A percentile compares a stretch with the other conserved stretches of the same genome.
These are phyloP conservation scores for Leptographium galeiforme DNA, from an alignment of 2,329 filamentous ascomycete species.

Conservation along the genomic window DNA sequence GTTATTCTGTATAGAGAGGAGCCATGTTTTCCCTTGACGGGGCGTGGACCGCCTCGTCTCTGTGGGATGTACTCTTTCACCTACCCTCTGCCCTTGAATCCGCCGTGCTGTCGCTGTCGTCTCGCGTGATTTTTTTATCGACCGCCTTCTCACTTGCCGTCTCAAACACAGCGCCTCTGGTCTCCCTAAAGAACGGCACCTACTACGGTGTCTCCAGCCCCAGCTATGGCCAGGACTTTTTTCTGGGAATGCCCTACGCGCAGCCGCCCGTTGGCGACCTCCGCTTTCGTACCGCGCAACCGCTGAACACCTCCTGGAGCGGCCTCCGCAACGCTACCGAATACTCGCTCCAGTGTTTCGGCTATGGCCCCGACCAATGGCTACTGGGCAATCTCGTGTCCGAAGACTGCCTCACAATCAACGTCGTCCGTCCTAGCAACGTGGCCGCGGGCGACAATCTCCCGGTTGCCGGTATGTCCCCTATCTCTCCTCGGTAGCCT, in stretches of 20 bases:
- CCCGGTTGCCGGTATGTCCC: conserved; percentile 26
- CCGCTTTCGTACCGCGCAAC: conserved; percentile 17
- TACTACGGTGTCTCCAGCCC: conserved; percentile 21
- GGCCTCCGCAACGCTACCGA: conserved; percentile 25
- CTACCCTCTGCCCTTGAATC: too few species aligned
- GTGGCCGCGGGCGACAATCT: conserved; percentile 18
- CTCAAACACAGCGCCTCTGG: conserved; percentile 1
- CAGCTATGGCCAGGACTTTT: conserved; percentile 32
- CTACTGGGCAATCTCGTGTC: conserved; percentile 11
- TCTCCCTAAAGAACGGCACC: conserved; percentile 19
- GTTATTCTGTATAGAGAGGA: too few species aligned
- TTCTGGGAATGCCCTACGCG: conserved; percentile 43
- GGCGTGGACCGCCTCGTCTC: too few species aligned
- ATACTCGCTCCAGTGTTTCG: conserved; percentile 33
- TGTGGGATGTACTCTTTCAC: too few species aligned
- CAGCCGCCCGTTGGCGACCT: conserved; percentile 15
- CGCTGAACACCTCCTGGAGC: conserved; percentile 27
- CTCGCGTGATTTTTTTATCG: too few species aligned
- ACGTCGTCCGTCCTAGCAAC: conserved; percentile 42
- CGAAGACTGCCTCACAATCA: conserved; percentile 50
- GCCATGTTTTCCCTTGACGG: too few species aligned
- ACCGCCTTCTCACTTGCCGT: too few species aligned
- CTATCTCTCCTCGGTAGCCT: too few species aligned
- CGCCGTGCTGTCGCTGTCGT: too few species aligned
- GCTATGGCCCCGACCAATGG: conserved; percentile 27